Percentiles rank a stretch among this genome's conserved stretches.
Conservation (phyloP, 352 stramenopile genomes). For the Globisporangium nunn region DNA sequence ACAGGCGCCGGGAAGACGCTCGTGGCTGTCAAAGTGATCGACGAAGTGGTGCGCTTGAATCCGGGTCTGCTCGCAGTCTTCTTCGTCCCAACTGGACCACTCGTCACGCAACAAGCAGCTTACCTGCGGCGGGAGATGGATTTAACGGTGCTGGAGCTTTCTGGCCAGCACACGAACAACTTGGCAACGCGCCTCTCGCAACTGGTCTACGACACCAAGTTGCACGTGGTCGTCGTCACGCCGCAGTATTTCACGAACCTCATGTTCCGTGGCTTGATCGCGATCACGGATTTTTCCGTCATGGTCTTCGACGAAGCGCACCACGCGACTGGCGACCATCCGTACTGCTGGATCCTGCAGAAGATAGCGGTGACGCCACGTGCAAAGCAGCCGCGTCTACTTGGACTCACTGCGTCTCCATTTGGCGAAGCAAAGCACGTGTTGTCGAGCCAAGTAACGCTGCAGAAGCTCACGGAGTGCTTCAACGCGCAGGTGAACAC, state of each 20-base stretch:
- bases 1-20: conserved; percentile 65
- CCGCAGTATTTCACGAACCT: conserved; percentile 70
- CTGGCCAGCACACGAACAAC: conserved; percentile 33
- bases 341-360: conserved; percentile 53
- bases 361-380: conserved; percentile 22
- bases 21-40: conserved; percentile 65
- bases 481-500: conserved; percentile 57
- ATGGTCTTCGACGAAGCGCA: conserved; percentile 83
- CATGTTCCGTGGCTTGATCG: conserved; percentile 23
- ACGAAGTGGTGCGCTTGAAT: conserved; percentile 58
- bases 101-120: conserved; percentile 68
- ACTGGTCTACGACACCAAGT: conserved; percentile 17
- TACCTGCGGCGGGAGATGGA: conserved; percentile 66
- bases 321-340: conserved; percentile 54
- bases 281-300: conserved; percentile 49
- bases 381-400: conserved; percentile 31
- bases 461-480: conserved; percentile 31
- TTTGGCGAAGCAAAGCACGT: conserved; percentile 52
- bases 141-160: conserved; percentile 45
- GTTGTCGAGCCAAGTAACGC: conserved; percentile 20
- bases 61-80: conserved; percentile 45
- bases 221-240: conserved; percentile 52
- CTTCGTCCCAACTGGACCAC: conserved; percentile 62
- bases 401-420: conserved; percentile 65
- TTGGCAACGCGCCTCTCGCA: conserved; percentile 5